Evolutionary conservation across 2,329 filamentous ascomycete genomes (phyloP), one percentile per base, ranked within the genome.

Genomic region (Blastomyces gilchristii): DNA sequence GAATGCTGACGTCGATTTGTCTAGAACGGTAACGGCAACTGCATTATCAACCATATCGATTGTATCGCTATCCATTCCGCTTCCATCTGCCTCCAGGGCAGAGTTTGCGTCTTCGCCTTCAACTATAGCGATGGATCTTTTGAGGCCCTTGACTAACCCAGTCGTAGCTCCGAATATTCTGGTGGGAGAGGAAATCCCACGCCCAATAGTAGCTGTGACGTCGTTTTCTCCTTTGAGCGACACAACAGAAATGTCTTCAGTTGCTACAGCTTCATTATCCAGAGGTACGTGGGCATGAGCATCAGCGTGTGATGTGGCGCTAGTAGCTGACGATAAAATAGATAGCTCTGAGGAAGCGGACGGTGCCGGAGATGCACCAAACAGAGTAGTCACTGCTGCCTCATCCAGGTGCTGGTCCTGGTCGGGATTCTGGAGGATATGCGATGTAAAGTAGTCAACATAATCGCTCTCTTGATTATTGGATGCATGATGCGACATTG

Each of bases 251-350:
- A 75, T 66, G 58, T 74, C 73, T 14, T 74, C 68, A 50, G 73
- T 72, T 0, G 72, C 70, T 39, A 75, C 67, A 71, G 7, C 73
- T 72, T 58, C 37, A 16, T 18, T 31, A 18, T 52, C 49, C 31
- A 59, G 41, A 43, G 50, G 14, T 31, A 58, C 18, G 7, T 31
- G 31, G 25, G n/a, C 34, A 11, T 65, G 63, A n/a, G 52, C 41
- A 14, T 69, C 73, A 41, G 68, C 69, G 65, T 76, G 74, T 41
- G 69, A 75, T 39, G 69, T 67, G 52, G 66, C 70, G 66, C 74
- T 77, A 70, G 75, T 76, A 63, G 72, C 73, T 68, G 75, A 77
- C 70, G 76, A 77, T 68, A 76, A 62, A 12, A 74, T 77, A 41
- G 75, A 76, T 65, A 74, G 69, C 54, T 76, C 71, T 18, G 76